Evolutionary conservation across 2,329 filamentous ascomycete species (phyloP), one percentile per base, ranked within the genome.

Genomic region (Fusarium concolor): DNA sequence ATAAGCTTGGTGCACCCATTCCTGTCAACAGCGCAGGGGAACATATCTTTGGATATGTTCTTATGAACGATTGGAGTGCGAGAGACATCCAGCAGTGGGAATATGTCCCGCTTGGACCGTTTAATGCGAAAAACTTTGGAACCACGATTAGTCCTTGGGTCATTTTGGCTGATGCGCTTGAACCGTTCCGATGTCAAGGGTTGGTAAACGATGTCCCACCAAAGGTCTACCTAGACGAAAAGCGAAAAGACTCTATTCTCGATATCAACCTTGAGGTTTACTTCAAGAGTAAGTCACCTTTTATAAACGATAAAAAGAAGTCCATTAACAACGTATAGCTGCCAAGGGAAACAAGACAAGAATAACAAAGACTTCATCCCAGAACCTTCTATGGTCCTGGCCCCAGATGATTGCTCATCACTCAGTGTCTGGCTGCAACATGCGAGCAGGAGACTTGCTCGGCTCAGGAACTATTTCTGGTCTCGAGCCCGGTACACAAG

Each of bases 381-480:
- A 73, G 42, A 78, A 83, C 54, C 82, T 96, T 3, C 83, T 95
- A 2, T 96, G 89, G 85, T 94, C 92, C 0, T 96, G 93, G 80
- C 86, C 91, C 2, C 93, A 96, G 76, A 94, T 95, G 92, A 82
- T 96, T 50, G 87, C 92, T 1, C 92, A 96, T 77, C 92, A 96
- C 76, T 89, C 90, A 3, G 86, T 93, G 49, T 90, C 89, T 0
- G 92, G 92, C 3, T 96, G 92, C 77, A 89, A 90, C 12, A 83
- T 96, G 79, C 86, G 88, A 8, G 84, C 89, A 0, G 92, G 92
- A 43, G 92, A 96, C 73, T 77, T 96, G 31, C 80, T 96, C 3
- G 92, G 92, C 3, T 92, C 89, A 2, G 92, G 92, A 9, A 95
- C 92, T 0, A 94, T 95, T 64, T 81, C 79, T 0, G 92, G 92